Base-by-base conservation (phyloP, 2,329 filamentous ascomycete species). In the Ilyonectria sp. region DNA sequence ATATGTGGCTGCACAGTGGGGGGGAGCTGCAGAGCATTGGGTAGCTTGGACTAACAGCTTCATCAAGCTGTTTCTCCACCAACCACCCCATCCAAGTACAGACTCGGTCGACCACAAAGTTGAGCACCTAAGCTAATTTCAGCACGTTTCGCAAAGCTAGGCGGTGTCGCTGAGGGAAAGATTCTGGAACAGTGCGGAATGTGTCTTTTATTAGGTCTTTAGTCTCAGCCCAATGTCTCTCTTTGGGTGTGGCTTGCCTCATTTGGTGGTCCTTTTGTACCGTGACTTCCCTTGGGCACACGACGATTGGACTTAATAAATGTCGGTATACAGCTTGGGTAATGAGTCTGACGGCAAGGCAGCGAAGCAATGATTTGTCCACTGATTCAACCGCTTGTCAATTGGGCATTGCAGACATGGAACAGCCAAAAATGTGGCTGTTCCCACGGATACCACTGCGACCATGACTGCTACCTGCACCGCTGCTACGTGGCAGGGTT, bases 181-280 rank as follows among this genome's bases (percentile, higher is more conserved):
- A 54, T 60, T 65, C 52, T 60, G 57, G 57, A 65, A 57, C 50
- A 55, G 35, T 13, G 26, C 47, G 54, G 47, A 37, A 60, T 26
- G 13, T 17, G 44, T 17, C n/a, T 15, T 43, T 33, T 19, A 31
- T 11, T 19, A 52, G 47, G 8, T 3, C 6, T 10, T 15, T n/a
- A 43, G 50, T 60, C 31, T 60, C 50, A 50, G 40, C 17, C 23
- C 9, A 37, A 21, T 29, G 55, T 13, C n/a, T 40, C 50, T 19
- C 50, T 19, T n/a, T 52, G 29, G 13, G n/a, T 23, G 10, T 44
- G 47, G 23, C 29, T 26, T 37, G 26, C 15, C 6, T 2, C 7
- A 44, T 26, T 29, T 3, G 33, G 46, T 17, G 55, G 61, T 19
- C 47, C 55, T 59, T 49, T 64, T 54, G 61, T 49, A 54, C 59